These are phyloP conservation scores for Cercospora sojina DNA, from an alignment of 2,329 filamentous ascomycete species.

Conservation along the genomic window DNA sequence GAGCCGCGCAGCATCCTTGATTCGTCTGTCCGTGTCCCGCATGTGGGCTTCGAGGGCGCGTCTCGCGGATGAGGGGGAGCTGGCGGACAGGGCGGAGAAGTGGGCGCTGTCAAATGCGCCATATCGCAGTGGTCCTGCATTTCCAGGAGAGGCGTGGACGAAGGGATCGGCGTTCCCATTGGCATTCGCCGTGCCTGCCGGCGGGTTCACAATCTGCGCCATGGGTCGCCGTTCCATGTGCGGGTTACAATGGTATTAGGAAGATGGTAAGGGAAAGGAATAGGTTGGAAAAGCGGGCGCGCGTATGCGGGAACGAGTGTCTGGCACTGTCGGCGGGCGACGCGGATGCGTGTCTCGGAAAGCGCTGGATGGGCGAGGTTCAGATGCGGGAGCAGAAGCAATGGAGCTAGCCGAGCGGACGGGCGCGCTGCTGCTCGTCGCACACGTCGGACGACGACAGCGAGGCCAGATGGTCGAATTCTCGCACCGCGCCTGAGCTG, in stretches of 20 bases:
- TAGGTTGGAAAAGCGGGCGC: slow-evolving; percentile 1
- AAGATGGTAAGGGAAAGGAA: slow-evolving; percentile 13
- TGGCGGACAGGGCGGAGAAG: slow-evolving; percentile 71
- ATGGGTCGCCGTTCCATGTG: slow-evolving; percentile 33
- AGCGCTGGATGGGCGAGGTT: slow-evolving; percentile 6
- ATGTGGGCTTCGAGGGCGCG: slow-evolving; percentile 87
- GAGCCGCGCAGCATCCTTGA: slow-evolving; percentile 86
- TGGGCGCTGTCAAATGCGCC: slow-evolving; percentile 75
- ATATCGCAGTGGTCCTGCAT: slow-evolving; percentile 61
- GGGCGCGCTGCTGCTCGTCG: slow-evolving; percentile 1
- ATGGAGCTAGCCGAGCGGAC: neutral
- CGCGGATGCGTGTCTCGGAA: slow-evolving; percentile 20
- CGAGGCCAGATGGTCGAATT: neutral
- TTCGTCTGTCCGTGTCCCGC: slow-evolving; percentile 83
- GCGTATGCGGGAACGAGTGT: slow-evolving; percentile 18
- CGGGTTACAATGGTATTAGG: slow-evolving; percentile 12
- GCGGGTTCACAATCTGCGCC: slow-evolving; percentile 45
- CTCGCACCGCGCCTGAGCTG: neutral
- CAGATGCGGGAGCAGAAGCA: neutral
- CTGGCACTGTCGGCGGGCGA: slow-evolving; percentile 1
- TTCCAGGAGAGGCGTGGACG: slow-evolving; percentile 35
- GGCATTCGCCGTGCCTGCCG: slow-evolving; percentile 43
- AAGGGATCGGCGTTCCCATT: slow-evolving; percentile 48
- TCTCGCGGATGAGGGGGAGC: slow-evolving; percentile 83
- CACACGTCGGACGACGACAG: neutral